Evolutionary conservation across 192 early-diverging fungal species (phyloP), one percentile per base, ranked within the genome.

Genomic region (Thoreauomyces humboldtii): DNA sequence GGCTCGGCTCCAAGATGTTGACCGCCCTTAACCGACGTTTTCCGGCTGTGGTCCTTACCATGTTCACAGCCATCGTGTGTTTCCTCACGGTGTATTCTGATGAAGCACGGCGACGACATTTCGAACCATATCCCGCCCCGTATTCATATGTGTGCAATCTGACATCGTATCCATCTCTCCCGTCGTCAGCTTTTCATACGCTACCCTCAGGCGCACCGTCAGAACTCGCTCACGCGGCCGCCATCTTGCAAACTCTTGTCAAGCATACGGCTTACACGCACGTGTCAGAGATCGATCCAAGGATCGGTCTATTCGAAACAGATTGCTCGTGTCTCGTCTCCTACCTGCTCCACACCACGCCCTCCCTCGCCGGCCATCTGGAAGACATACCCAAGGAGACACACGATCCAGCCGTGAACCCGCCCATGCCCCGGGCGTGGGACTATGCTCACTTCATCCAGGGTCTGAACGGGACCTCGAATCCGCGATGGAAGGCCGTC

Each of bases 311-410:
- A 14, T 57, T 46, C 22, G 35, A 57, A 34, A 66, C 64, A 1
- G 64, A 66, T 43, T 66, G 64, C 25, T 66, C 64, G 4, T 66
- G 64, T 57, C 33, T 66, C 24, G 3, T 66, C 25, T 66, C 64
- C 22, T 66, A 66, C 25, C 38, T 66, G 14, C 53, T 66, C 6
- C 0, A 57, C 33, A 45, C 17, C 25, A 33, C 22, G 22, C 53
- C 53, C 9, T n/a, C n/a, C n/a, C 53, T 66, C 6, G 7, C 14
- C 11, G 21, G 5, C 24, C 31, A 32, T 7, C 58, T 66, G 15
- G 41, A 57, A 24, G 64, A 55, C 31, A 34, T 66, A 17, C 64
- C 64, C 7, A 66, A 57, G 21, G 64, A 66, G 22, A 12, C 7
- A 15, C 17, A 44, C 29, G 64, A 66, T 34, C 1, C 52, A 21